A percentile compares a stretch with the other conserved stretches of the same genome.
Conservation (phyloP, 1,284 basidiomycete species). For the Athelia sp. region DNA sequence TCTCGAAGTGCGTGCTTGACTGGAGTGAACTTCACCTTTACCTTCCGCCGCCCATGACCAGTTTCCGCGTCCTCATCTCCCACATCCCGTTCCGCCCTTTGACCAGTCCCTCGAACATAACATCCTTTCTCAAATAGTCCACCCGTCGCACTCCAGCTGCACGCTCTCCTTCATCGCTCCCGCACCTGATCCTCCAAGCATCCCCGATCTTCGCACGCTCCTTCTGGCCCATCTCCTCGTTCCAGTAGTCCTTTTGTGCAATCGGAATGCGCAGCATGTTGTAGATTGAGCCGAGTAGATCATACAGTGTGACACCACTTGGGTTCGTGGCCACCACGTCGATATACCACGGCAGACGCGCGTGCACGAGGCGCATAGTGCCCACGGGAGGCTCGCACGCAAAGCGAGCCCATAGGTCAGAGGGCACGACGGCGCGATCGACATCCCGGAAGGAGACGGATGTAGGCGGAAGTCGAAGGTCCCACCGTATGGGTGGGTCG, state of each 20-base stretch:
- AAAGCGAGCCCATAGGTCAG: background rate
- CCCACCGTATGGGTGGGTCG: background rate
- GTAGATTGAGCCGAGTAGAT: conserved; percentile 11
- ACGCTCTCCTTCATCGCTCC: conserved; percentile 6
- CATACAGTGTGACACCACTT: conserved; percentile 10
- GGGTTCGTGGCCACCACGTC: conserved; percentile 10
- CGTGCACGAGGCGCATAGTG: conserved; percentile 10
- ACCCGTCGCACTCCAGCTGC: conserved; percentile 30
- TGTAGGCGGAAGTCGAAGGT: background rate
- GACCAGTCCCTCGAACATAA: conserved; percentile 33
- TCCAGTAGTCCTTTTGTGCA: conserved; percentile 8
- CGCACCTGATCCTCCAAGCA: conserved; percentile 11
- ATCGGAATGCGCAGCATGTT: conserved; percentile 8
- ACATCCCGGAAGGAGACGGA: background rate
- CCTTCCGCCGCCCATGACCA: too few species aligned
- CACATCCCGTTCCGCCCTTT: conserved; percentile 35
- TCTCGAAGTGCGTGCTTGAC: too few species aligned
- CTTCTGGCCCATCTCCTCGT: conserved; percentile 7
- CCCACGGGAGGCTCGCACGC: background rate
- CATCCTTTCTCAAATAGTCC: conserved; percentile 36
- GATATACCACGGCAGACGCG: conserved; percentile 14
- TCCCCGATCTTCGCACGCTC: conserved; percentile 10
- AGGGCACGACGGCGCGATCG: background rate
- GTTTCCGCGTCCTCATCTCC: conserved; percentile 36
- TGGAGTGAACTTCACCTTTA: too few species aligned